Evolutionary conservation across 495 filamentous ascomycete genomes (phyloP).

Genomic region (Mycothermus thermophilus): DNA sequence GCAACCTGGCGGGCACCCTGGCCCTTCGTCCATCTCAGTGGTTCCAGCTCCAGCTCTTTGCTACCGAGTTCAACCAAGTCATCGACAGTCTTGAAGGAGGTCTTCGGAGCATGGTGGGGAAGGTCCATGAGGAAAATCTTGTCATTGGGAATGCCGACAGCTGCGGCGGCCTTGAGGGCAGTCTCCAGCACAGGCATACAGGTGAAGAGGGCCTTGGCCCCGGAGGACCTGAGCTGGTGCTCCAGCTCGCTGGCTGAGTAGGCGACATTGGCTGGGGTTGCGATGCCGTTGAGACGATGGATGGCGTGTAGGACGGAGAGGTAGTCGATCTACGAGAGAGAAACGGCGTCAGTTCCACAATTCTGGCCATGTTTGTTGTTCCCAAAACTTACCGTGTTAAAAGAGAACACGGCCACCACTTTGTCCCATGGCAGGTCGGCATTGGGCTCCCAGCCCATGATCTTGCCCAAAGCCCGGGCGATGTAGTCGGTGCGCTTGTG

Average conservation of each 20-base stretch:
- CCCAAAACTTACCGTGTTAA: constrained; percentile 73
- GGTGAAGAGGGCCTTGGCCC: constrained; percentile 65
- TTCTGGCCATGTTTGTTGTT: no score
- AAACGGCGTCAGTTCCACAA: no score
- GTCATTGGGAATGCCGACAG: constrained; percentile 52
- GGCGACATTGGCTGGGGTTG: constrained; percentile 69
- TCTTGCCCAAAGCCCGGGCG: constrained; percentile 55
- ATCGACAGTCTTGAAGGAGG: constrained; percentile 54
- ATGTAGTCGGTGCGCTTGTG: constrained; percentile 54
- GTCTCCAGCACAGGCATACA: constrained; percentile 60
- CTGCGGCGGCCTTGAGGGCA: constrained; percentile 53
- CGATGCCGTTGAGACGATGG: constrained; percentile 62
- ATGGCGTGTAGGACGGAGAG: constrained; percentile 61
- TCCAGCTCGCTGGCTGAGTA: constrained; percentile 64
- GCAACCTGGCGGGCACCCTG: constrained; percentile 64
- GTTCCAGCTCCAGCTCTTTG: constrained; percentile 46
- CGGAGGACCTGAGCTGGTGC: constrained; percentile 65
- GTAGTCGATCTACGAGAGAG: constrained; percentile 54
- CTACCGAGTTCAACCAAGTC: constrained; percentile 54
- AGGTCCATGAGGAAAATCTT: constrained; percentile 63
- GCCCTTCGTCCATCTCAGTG: constrained; percentile 54
- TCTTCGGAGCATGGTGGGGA: constrained; percentile 39
- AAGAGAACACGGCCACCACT: constrained; percentile 57
- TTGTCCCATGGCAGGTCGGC: constrained; percentile 77
- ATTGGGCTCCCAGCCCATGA: constrained; percentile 63